A percentile compares a stretch with the other conserved stretches of the same genome.
Evolutionary conservation across 2,329 filamentous ascomycete genomes (phyloP).

Genomic region (Sarocladium oryzae): DNA sequence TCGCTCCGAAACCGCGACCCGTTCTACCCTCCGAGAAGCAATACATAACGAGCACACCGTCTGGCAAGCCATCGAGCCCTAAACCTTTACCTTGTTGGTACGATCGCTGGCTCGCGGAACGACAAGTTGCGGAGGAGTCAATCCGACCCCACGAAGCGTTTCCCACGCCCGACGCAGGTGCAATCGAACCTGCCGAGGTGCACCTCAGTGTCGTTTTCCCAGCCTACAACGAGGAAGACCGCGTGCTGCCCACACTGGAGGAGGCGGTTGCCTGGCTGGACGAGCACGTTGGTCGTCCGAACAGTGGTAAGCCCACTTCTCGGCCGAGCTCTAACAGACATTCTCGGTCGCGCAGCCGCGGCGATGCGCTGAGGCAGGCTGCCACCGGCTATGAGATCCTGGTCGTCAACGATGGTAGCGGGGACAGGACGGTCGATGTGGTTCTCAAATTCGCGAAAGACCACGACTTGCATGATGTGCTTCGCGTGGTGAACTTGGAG

Average conservation of each 20-base stretch:
- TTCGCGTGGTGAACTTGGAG: slow-evolving; percentile 72
- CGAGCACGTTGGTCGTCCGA: slow-evolving; percentile 57
- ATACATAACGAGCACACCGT: slow-evolving; percentile 68
- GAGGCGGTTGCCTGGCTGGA: slow-evolving; percentile 88
- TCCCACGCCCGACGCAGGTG: slow-evolving; percentile 40
- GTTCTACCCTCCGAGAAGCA: slow-evolving; percentile 74
- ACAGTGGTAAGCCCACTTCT: slow-evolving; percentile 18
- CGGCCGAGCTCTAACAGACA: slow-evolving; percentile 21
- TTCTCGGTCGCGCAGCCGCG: slow-evolving; percentile 9
- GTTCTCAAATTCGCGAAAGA: slow-evolving; percentile 74
- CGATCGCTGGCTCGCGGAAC: slow-evolving; percentile 63
- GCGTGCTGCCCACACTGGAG: slow-evolving; percentile 76
- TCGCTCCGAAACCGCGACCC: slow-evolving; percentile 75
- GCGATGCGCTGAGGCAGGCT: slow-evolving; percentile 18
- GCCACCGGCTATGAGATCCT: slow-evolving; percentile 80
- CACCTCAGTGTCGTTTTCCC: slow-evolving; percentile 89
- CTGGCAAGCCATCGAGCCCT: slow-evolving; percentile 31
- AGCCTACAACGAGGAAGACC: slow-evolving; percentile 88
- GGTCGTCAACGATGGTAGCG: slow-evolving; percentile 83
- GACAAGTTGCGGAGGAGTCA: slow-evolving; percentile 36
- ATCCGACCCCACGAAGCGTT: slow-evolving; percentile 29
- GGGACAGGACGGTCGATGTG: slow-evolving; percentile 71
- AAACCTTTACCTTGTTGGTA: slow-evolving; percentile 77
- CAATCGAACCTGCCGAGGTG: slow-evolving; percentile 70
- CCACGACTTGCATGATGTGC: slow-evolving; percentile 67